phyloP scores from a whole-genome alignment of 768 basidiomycete species.

The Tylopilus vinaceipallidus region DNA sequence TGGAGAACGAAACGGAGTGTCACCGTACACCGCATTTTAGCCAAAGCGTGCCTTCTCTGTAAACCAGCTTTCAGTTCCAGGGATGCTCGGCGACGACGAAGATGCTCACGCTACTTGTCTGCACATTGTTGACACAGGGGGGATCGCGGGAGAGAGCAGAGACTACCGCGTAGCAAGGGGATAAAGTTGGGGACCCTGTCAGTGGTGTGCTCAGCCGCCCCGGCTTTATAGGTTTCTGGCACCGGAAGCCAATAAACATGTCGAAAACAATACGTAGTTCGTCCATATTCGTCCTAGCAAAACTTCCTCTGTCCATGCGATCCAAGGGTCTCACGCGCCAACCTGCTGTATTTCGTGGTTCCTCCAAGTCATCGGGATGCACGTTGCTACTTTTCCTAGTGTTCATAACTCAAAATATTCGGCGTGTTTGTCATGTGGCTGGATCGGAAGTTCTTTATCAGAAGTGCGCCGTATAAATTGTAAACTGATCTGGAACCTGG shows the following conservation, averaged over 20 bases:
- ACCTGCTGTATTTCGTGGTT: conserved; percentile 27
- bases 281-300: conserved; percentile 28
- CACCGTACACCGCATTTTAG: conserved; percentile 59
- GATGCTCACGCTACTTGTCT: conserved; percentile 66
- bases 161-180: conserved; percentile 7
- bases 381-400: conserved; percentile 21
- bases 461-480: conserved; percentile 14
- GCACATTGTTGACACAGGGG: conserved; percentile 50
- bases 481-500: conserved; percentile 16
- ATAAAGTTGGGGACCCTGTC: conserved; percentile 15
- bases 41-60: conserved; percentile 78
- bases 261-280: conserved; percentile 27
- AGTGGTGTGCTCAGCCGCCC: neutral
- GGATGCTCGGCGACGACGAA: neutral
- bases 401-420: conserved; percentile 15
- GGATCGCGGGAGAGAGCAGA: neutral
- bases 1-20: conserved; percentile 11
- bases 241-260: conserved; percentile 25
- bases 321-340: conserved; percentile 28
- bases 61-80: conserved; percentile 5
- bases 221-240: conserved; percentile 30
- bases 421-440: conserved; percentile 33
- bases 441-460: conserved; percentile 27
- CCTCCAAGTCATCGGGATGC: conserved; percentile 15
- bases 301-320: conserved; percentile 20